Base-by-base conservation (phyloP, 768 basidiomycete genomes). In the Candolleomyces eurysporus region DNA sequence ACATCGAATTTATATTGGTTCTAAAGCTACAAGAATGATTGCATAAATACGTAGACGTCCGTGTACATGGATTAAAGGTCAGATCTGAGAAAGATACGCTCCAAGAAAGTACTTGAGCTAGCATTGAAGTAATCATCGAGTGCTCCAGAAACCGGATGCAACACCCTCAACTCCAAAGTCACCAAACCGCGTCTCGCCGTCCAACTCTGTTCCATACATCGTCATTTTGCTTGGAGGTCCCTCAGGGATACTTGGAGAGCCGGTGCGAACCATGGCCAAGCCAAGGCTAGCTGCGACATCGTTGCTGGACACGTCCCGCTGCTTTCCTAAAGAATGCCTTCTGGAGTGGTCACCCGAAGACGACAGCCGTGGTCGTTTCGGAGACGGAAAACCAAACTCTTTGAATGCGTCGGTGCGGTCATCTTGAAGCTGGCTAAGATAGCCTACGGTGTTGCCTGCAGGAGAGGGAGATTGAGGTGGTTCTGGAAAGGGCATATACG, bases 191-290 rank as follows among this genome's bases (percentile, higher is more conserved):
- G 88, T 87, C 68, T 92, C 90, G 36, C 77, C 78, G n/a, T 91
- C 90, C 48, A 91, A 74, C 73, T 92, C 91, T 0, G 91, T 92
- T 8, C 91, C 91, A 71, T 91, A 92, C 87, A 92, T 90, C 5
- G 91, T 92, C 61, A 86, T 82, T 68, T 82, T 84, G 64, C 82
- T 78, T 4, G 80, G 77, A 26, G 78, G 78, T 16, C 71, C 77
- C 30, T 74, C 75, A n/a, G 61, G 57, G 19, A 59, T 46, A 57
- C 66, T 64, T 30, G 68, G 67, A 32, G 71, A 64, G 21, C 64
- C 65, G 26, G 68, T 75, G 58, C 75, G 75, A 57, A 79, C 68
- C 17, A 72, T 70, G 10, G 74, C 76, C 66, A 81, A 66, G n/a
- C 77, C 81, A 40, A 80, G 70, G 31, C 78, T 77, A 17, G 75